Evolutionary conservation across 2,329 filamentous ascomycete species (phyloP).

Genomic region (Fonsecaea multimorphosa): DNA sequence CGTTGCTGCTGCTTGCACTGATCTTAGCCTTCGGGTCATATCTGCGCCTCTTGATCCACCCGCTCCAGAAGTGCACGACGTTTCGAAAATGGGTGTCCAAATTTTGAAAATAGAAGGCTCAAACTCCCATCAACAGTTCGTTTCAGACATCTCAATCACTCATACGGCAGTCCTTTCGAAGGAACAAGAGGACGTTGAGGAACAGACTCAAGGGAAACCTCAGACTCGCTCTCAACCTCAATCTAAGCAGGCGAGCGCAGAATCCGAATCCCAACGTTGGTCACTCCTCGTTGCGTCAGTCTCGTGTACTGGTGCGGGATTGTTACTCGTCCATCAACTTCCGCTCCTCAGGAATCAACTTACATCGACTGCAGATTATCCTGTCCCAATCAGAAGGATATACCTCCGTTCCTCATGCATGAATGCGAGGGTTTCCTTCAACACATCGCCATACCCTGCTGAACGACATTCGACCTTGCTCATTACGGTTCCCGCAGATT

Average conservation of each 20-base stretch:
- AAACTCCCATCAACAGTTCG: conserved; percentile 58
- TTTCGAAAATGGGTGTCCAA: conserved; percentile 52
- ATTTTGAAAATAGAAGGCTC: conserved; percentile 55
- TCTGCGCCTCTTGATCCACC: conserved; percentile 62
- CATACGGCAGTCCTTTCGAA: conserved; percentile 50
- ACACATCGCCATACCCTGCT: conserved; percentile 59
- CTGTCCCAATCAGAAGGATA: conserved; percentile 55
- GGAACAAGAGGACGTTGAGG: conserved; percentile 43
- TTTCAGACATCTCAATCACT: conserved; percentile 59
- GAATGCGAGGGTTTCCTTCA: conserved; percentile 57
- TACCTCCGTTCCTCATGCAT: conserved; percentile 58
- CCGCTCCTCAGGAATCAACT: conserved; percentile 43
- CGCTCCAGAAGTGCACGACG: conserved; percentile 48
- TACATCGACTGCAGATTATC: conserved; percentile 45
- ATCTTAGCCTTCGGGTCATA: conserved; percentile 62
- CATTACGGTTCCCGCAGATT: conserved; percentile 58
- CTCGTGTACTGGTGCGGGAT: conserved; percentile 53
- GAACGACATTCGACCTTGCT: conserved; percentile 61
- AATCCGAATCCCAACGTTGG: conserved; percentile 44
- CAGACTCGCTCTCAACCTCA: conserved; percentile 40
- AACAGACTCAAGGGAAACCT: conserved; percentile 43
- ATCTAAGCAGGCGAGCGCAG: conserved; percentile 29
- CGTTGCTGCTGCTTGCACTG: conserved; percentile 61
- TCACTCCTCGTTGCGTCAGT: conserved; percentile 55
- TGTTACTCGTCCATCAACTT: conserved; percentile 54